Conservation (phyloP, 495 filamentous ascomycete species). For the Penicillium arizonense region DNA sequence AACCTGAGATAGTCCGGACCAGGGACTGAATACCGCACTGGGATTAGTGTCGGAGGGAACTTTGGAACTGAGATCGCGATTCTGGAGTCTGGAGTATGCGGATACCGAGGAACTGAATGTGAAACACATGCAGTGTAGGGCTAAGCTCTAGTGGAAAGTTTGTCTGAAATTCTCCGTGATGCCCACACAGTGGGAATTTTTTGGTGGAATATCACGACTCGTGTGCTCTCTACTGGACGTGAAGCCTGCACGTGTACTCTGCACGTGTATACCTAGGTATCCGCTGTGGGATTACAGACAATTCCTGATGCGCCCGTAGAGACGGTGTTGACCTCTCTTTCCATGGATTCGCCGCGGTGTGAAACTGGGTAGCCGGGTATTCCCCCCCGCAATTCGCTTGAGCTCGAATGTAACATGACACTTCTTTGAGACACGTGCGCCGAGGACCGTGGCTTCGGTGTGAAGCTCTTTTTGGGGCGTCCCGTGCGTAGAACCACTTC, state of each 20-base stretch:
- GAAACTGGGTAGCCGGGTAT: conserved; percentile 7
- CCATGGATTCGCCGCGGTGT: conserved; percentile 10
- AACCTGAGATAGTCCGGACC: neutral
- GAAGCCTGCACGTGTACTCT: too few relatives aligned
- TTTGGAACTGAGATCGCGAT: conserved; percentile 4
- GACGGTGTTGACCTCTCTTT: neutral
- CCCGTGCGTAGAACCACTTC: neutral
- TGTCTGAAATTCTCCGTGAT: too few relatives aligned
- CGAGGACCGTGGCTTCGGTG: neutral
- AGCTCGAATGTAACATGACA: conserved; percentile 1
- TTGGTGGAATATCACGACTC: too few relatives aligned
- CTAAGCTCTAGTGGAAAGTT: neutral
- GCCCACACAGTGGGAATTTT: too few relatives aligned
- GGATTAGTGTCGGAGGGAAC: neutral
- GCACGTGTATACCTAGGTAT: too few relatives aligned
- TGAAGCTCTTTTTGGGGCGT: neutral
- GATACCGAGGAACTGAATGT: conserved; percentile 6
- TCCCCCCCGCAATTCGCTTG: conserved; percentile 19
- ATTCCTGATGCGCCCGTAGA: neutral
- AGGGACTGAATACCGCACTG: neutral
- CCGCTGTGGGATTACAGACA: neutral
- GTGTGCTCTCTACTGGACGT: too few relatives aligned
- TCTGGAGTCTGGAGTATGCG: conserved; percentile 6
- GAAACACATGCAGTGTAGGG: conserved; percentile 1
- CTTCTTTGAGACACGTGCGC: neutral